Evolutionary conservation across 1,284 basidiomycete genomes (phyloP).

Genomic region (Wallemia mellicola): DNA sequence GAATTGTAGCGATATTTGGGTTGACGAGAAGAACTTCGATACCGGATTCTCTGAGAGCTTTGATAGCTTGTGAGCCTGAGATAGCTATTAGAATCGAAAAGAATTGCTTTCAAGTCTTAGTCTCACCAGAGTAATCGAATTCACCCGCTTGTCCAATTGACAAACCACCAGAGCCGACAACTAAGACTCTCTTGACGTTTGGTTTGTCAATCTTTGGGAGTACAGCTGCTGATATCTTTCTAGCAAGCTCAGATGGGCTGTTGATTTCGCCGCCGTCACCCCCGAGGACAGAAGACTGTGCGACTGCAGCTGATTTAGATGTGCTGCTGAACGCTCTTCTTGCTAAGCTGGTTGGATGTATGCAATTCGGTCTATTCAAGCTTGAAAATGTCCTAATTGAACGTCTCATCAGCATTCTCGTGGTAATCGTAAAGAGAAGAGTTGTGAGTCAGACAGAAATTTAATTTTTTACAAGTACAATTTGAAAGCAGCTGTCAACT

Average conservation of each 20-base stretch:
- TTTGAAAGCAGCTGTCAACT: background rate
- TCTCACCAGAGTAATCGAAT: conserved; percentile 85
- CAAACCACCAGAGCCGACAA: conserved; percentile 86
- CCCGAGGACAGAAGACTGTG: conserved; percentile 44
- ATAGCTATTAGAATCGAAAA: background rate
- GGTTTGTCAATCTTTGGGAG: conserved; percentile 56
- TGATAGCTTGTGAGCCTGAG: conserved; percentile 67
- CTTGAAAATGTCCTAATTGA: background rate
- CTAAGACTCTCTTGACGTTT: conserved; percentile 80
- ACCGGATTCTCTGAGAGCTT: conserved; percentile 84
- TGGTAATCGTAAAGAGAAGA: background rate
- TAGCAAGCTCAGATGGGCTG: conserved; percentile 70
- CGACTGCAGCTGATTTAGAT: conserved; percentile 25
- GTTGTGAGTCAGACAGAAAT: background rate
- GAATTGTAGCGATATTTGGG: conserved; percentile 91
- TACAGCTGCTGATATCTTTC: conserved; percentile 66
- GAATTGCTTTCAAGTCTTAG: no score
- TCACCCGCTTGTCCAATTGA: conserved; percentile 97
- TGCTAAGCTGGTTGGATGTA: background rate
- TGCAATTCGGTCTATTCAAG: background rate
- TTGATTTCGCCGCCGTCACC: conserved; percentile 48
- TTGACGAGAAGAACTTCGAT: conserved; percentile 87
- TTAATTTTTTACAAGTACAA: background rate
- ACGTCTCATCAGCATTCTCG: background rate
- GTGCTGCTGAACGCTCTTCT: background rate